Percentiles rank a stretch among this genome's conserved stretches.
Conservation (phyloP, 192 early-diverging fungal species). For the Umbelopsis ramanniana region DNA sequence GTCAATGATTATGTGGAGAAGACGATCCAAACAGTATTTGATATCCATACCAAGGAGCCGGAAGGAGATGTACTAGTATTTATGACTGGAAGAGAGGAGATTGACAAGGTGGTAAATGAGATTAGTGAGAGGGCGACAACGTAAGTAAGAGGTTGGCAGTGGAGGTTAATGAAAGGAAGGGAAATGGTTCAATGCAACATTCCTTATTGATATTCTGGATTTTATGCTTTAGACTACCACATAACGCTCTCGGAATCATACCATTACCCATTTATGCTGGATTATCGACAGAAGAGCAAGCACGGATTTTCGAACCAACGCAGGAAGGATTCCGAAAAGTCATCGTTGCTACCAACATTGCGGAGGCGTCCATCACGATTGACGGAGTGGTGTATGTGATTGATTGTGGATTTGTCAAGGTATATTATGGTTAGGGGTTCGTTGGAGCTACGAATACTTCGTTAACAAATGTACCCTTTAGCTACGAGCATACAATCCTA, state of each 20-base stretch:
- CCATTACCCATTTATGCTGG: conserved; percentile 77
- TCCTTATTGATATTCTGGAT: neutral
- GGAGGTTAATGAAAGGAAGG: neutral
- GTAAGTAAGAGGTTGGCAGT: conserved; percentile 25
- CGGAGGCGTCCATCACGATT: conserved; percentile 83
- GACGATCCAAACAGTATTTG: conserved; percentile 71
- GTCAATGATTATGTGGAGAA: conserved; percentile 67
- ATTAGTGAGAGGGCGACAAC: conserved; percentile 60
- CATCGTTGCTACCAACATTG: conserved; percentile 89
- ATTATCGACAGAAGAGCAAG: conserved; percentile 67
- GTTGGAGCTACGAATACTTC: neutral
- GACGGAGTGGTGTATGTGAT: conserved; percentile 78
- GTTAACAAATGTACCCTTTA: conserved; percentile 12
- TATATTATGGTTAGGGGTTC: conserved; percentile 9
- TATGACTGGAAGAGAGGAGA: conserved; percentile 77
- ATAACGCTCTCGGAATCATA: conserved; percentile 43
- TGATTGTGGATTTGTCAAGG: conserved; percentile 82
- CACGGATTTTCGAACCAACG: conserved; percentile 64
- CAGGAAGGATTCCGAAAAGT: conserved; percentile 72
- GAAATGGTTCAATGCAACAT: too few relatives aligned
- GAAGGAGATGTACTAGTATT: conserved; percentile 73
- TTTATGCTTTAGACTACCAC: conserved; percentile 34
- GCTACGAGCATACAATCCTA: conserved; percentile 86
- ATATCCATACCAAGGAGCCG: conserved; percentile 73
- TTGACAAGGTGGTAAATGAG: conserved; percentile 66